phyloP scores from a whole-genome alignment of 2,329 filamentous ascomycete genomes.

The Pestalotiopsis sp. region DNA sequence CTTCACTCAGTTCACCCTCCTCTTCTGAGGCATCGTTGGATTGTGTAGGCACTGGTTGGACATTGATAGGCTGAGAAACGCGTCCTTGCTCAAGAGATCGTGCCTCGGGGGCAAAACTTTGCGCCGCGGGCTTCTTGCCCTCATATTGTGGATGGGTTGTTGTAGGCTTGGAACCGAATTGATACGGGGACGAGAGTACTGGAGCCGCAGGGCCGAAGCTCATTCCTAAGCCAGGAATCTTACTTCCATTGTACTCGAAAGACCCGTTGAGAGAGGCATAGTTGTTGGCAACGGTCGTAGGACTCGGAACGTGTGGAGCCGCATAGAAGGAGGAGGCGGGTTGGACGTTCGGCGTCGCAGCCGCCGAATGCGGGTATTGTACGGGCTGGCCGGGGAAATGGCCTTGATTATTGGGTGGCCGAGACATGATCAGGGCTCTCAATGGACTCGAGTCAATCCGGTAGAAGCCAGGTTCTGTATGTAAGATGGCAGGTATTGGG shows the following conservation, averaged over 20 bases:
- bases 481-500: background rate
- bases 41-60: background rate
- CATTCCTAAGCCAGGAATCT: constrained; percentile 40
- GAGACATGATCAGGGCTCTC: constrained; percentile 34
- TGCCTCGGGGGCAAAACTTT: background rate
- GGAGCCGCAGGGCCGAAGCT: constrained; percentile 15
- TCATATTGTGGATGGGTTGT: too few species aligned
- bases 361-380: constrained; percentile 18
- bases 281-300: constrained; percentile 20
- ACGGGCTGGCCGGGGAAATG: constrained; percentile 29
- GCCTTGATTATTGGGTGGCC: constrained; percentile 37
- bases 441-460: background rate
- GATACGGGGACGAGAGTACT: constrained; percentile 16
- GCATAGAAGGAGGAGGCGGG: constrained; percentile 16
- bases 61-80: background rate
- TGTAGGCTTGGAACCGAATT: constrained; percentile 10
- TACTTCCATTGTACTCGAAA: constrained; percentile 37
- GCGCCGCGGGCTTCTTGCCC: too few species aligned
- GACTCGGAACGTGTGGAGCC: constrained; percentile 14
- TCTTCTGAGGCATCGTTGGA: constrained; percentile 40
- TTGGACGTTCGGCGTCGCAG: constrained; percentile 22
- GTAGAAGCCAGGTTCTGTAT: background rate
- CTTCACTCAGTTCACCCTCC: constrained; percentile 77
- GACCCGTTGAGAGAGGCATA: constrained; percentile 33
- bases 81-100: background rate